Percentiles rank a stretch among this genome's conserved stretches.
Evolutionary conservation across 805 yeast genomes (phyloP).

Genomic region (Wickerhamomyces sydowiorum): DNA sequence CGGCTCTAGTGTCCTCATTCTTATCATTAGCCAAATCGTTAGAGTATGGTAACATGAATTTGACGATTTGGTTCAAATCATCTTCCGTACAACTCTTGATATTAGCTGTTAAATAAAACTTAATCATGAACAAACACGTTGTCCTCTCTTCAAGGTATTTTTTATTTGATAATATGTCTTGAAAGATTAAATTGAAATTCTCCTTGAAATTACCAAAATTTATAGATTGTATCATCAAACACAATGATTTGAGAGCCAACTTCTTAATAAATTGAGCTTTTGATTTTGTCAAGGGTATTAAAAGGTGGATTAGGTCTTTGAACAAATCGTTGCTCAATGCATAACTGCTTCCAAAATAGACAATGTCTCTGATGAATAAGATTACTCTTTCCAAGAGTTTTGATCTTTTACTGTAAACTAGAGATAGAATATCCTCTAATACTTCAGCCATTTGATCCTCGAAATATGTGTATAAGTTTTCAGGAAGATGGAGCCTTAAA

Average conservation of each 20-base stretch:
- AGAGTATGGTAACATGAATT: constrained; percentile 6
- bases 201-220: constrained; percentile 11
- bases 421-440: constrained; percentile 12
- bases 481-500: constrained; percentile 13
- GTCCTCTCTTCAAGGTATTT: constrained; percentile 18
- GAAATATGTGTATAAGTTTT: constrained; percentile 7
- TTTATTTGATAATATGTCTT: constrained; percentile 8
- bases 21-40: constrained; percentile 11
- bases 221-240: constrained; percentile 20
- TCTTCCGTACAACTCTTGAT: constrained; percentile 2
- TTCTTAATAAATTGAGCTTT: constrained; percentile 8
- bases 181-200: constrained; percentile 15
- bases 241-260: constrained; percentile 16
- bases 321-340: constrained; percentile 10
- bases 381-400: constrained; percentile 14
- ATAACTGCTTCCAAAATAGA: constrained; percentile 12
- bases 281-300: constrained; percentile 17
- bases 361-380: constrained; percentile 18
- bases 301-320: constrained; percentile 11
- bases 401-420: constrained; percentile 12
- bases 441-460: constrained; percentile 7
- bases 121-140: constrained; percentile 19
- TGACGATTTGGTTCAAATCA: constrained; percentile 4
- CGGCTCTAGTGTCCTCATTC: constrained; percentile 15
- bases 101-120: constrained; percentile 14